phyloP scores from a whole-genome alignment of 306 rosid species.

The Begonia masoniana region DNA sequence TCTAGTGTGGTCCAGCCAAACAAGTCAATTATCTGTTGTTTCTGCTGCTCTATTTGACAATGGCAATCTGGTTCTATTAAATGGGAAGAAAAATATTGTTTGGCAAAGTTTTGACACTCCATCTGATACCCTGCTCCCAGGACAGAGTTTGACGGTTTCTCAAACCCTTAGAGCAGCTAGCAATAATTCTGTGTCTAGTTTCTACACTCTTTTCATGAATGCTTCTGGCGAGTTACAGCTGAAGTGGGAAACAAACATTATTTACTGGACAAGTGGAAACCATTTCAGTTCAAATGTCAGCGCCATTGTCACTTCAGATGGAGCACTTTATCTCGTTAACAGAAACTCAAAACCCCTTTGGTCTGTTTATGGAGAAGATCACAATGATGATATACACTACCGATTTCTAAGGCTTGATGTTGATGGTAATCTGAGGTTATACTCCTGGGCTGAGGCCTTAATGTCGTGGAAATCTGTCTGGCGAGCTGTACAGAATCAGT shows the following conservation, averaged over 20 bases:
- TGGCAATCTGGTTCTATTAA: constrained; percentile 68
- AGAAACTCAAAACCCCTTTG: constrained; percentile 31
- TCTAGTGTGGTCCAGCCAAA: constrained; percentile 35
- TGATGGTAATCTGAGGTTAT: constrained; percentile 70
- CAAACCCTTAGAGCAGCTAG: constrained; percentile 49
- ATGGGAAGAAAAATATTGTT: constrained; percentile 19
- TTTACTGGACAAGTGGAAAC: constrained; percentile 55
- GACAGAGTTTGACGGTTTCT: constrained; percentile 40
- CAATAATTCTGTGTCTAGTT: constrained; percentile 32
- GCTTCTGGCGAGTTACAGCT: constrained; percentile 54
- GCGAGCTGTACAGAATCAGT: constrained; percentile 82
- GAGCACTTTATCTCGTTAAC: constrained; percentile 54
- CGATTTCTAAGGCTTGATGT: constrained; percentile 63
- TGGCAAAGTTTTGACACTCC: constrained; percentile 78
- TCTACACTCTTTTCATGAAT: constrained; percentile 54
- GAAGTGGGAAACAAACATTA: constrained; percentile 47
- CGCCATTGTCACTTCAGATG: constrained; percentile 37
- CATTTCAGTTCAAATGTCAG: constrained; percentile 34
- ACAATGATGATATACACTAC: constrained; percentile 38
- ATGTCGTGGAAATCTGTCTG: constrained; percentile 62
- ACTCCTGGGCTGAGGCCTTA: constrained; percentile 51
- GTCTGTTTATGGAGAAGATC: constrained; percentile 73
- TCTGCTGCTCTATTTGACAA: constrained; percentile 46
- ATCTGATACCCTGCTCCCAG: constrained; percentile 68
- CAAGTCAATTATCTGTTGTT: constrained; percentile 28